Evolutionary conservation across 1,284 basidiomycete species (phyloP).

Genomic region (Stereum hirsutum): DNA sequence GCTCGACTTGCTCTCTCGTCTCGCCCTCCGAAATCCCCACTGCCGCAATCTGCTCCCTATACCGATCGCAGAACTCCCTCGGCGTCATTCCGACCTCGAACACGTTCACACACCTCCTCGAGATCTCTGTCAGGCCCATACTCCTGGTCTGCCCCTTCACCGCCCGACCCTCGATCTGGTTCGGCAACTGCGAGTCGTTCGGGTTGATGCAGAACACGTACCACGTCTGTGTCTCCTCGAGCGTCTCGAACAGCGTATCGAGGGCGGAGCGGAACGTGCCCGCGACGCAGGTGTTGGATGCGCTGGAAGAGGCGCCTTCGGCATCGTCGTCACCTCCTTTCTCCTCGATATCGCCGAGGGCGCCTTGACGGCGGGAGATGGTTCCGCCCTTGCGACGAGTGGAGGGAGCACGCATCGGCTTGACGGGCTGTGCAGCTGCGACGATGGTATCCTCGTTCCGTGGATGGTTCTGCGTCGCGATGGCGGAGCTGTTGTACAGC

Average conservation of each 20-base stretch:
- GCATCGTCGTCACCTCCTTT: slow-evolving; percentile 44
- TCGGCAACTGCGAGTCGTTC: slow-evolving; percentile 90
- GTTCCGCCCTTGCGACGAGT: slow-evolving; percentile 77
- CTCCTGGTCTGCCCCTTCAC: slow-evolving; percentile 90
- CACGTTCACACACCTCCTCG: slow-evolving; percentile 53
- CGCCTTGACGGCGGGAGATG: slow-evolving; percentile 53
- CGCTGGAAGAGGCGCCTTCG: slow-evolving; percentile 26
- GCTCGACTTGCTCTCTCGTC: slow-evolving; percentile 44
- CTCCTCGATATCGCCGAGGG: slow-evolving; percentile 47
- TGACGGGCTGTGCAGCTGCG: slow-evolving; percentile 85
- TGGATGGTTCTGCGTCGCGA: slow-evolving; percentile 87
- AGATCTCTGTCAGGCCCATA: slow-evolving; percentile 74
- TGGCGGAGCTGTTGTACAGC: slow-evolving; percentile 81
- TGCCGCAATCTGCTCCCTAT: slow-evolving; percentile 48
- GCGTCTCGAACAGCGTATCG: slow-evolving; percentile 80
- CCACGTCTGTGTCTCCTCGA: slow-evolving; percentile 90
- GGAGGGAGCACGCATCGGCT: slow-evolving; percentile 89
- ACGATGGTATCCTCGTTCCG: slow-evolving; percentile 92
- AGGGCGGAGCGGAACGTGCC: slow-evolving; percentile 84
- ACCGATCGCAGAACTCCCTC: slow-evolving; percentile 83
- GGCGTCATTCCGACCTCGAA: slow-evolving; percentile 86
- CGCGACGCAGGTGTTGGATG: slow-evolving; percentile 62
- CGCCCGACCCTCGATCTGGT: slow-evolving; percentile 86
- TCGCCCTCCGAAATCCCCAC: slow-evolving; percentile 42
- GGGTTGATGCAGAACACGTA: slow-evolving; percentile 90